Percentiles rank a stretch among this genome's conserved stretches.
These are phyloP conservation scores for Ceratobasidium sp. DNA, from an alignment of 1,284 basidiomycete genomes.

Conservation along the genomic window DNA sequence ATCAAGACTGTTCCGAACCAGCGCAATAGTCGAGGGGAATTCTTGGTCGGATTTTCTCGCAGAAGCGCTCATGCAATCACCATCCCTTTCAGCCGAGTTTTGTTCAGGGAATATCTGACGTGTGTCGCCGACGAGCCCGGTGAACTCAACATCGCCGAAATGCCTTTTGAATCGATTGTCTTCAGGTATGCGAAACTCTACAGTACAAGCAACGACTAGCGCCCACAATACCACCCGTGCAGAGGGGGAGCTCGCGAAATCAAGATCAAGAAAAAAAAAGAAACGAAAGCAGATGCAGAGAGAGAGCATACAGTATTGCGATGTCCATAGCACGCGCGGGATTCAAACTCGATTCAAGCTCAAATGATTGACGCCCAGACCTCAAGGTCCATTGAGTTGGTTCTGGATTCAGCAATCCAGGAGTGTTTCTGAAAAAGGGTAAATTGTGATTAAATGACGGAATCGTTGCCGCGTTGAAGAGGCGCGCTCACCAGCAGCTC, in stretches of 20 bases:
- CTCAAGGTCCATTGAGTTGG: conserved; percentile 70
- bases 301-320: conserved; percentile 52
- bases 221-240: conserved; percentile 33
- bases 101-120: conserved; percentile 2
- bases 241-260: conserved; percentile 16
- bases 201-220: conserved; percentile 45
- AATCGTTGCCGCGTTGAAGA: conserved; percentile 38
- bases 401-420: conserved; percentile 70
- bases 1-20: conserved; percentile 75
- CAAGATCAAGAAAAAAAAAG: conserved; percentile 40
- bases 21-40: conserved; percentile 56
- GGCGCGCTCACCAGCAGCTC: conserved; percentile 76
- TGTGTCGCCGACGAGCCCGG: neutral
- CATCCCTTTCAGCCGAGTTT: conserved; percentile 6
- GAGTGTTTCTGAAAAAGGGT: conserved; percentile 64
- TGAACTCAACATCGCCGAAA: neutral
- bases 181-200: conserved; percentile 44
- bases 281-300: conserved; percentile 53
- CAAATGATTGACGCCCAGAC: conserved; percentile 75
- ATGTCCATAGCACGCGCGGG: conserved; percentile 39
- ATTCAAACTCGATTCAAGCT: too few species aligned
- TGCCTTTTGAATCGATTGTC: conserved; percentile 34
- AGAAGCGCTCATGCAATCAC: conserved; percentile 12
- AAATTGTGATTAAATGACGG: neutral
- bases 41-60: neutral